Conservation (phyloP, 805 yeast species). For the Saturnispora halmiae region DNA sequence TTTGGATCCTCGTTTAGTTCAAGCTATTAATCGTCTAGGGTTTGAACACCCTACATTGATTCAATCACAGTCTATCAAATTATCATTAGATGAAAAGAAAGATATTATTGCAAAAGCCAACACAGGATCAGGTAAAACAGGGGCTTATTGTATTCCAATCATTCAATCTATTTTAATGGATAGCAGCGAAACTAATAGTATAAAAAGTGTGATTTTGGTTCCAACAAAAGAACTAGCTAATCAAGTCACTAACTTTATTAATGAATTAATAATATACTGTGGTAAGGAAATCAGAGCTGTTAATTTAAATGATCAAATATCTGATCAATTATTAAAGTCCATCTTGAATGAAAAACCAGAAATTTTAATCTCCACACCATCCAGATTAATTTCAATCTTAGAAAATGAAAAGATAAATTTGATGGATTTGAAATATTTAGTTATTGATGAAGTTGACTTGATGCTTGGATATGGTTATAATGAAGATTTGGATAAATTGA, state of each 20-base stretch:
- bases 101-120: slow-evolving; percentile 91
- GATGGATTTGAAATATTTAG: slow-evolving; percentile 54
- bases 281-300: slow-evolving; percentile 53
- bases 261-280: slow-evolving; percentile 61
- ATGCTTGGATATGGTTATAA: slow-evolving; percentile 83
- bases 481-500: slow-evolving; percentile 67
- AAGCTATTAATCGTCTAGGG: slow-evolving; percentile 75
- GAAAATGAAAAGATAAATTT: slow-evolving; percentile 44
- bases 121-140: slow-evolving; percentile 95
- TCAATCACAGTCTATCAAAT: slow-evolving; percentile 84
- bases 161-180: slow-evolving; percentile 60
- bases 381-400: slow-evolving; percentile 52
- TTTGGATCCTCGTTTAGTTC: slow-evolving; percentile 73
- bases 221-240: slow-evolving; percentile 89
- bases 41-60: slow-evolving; percentile 82
- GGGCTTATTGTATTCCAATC: slow-evolving; percentile 83
- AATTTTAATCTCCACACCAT: slow-evolving; percentile 79
- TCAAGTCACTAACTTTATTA: slow-evolving; percentile 69
- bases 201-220: slow-evolving; percentile 65
- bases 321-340: slow-evolving; percentile 64
- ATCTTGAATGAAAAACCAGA: slow-evolving; percentile 69
- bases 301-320: slow-evolving; percentile 53
- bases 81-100: slow-evolving; percentile 82
- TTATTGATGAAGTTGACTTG: slow-evolving; percentile 92
- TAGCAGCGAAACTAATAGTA: slow-evolving; percentile 24